Conservation (phyloP, 352 stramenopile genomes). For the Globisporangium orthogonon region DNA sequence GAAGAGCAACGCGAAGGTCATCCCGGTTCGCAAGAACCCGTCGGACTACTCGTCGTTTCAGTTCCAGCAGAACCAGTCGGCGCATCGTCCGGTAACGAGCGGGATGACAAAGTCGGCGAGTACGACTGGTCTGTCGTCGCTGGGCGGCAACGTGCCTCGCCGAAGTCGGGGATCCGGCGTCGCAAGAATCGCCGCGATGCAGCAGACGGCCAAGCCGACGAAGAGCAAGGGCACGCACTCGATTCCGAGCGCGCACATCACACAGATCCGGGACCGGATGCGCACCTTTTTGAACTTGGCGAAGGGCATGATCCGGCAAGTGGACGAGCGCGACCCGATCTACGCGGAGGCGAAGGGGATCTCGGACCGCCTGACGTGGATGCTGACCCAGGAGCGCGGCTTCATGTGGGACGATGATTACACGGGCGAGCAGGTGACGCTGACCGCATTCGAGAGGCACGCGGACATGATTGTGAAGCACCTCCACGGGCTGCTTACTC, state of each 20-base stretch:
- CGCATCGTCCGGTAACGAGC: slow-evolving; percentile 28
- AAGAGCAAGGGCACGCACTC: slow-evolving; percentile 50
- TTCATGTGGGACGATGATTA: slow-evolving; percentile 99
- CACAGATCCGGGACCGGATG: slow-evolving; percentile 93
- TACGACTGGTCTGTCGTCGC: slow-evolving; percentile 77
- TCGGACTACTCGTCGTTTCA: slow-evolving; percentile 83
- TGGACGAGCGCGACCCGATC: slow-evolving; percentile 75
- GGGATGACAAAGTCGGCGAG: slow-evolving; percentile 85
- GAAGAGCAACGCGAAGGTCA: slow-evolving; percentile 80
- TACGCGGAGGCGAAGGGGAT: slow-evolving; percentile 88
- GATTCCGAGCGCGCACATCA: slow-evolving; percentile 78
- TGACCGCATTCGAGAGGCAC: slow-evolving; percentile 79
- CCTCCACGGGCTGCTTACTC: slow-evolving; percentile 91
- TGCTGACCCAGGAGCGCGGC: slow-evolving; percentile 94
- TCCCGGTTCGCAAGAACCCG: slow-evolving; percentile 76
- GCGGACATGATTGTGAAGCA: slow-evolving; percentile 81
- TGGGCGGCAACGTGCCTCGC: slow-evolving; percentile 67
- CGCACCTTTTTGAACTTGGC: slow-evolving; percentile 91
- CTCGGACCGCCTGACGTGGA: slow-evolving; percentile 93
- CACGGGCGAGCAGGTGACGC: slow-evolving; percentile 91
- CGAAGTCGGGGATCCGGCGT: slow-evolving; percentile 78
- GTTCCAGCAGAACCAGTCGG: slow-evolving; percentile 58
- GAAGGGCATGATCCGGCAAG: slow-evolving; percentile 77
- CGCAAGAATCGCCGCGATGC: slow-evolving; percentile 74
- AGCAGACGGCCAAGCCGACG: slow-evolving; percentile 61